Conservation (phyloP, 148 eudicot species). For the Rhododendron henanense region DNA sequence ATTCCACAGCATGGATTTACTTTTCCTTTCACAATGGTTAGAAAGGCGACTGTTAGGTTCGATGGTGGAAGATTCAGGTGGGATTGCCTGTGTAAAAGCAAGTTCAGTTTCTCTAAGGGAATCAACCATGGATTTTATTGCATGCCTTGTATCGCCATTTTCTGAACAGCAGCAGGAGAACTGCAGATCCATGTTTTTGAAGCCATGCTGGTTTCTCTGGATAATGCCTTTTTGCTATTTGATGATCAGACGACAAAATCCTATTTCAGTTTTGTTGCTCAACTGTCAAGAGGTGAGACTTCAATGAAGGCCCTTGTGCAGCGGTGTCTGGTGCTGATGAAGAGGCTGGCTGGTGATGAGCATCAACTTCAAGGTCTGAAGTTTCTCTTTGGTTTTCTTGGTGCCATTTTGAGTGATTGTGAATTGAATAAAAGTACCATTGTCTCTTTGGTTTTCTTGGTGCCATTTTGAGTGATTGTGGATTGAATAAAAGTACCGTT, state of each 20-base stretch:
- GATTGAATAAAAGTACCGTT: slow-evolving; percentile 35
- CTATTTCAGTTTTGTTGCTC: slow-evolving; percentile 61
- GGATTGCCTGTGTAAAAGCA: slow-evolving; percentile 40
- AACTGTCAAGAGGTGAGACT: slow-evolving; percentile 67
- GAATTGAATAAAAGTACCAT: no score
- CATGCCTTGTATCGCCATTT: slow-evolving; percentile 50
- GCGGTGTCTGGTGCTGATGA: slow-evolving; percentile 59
- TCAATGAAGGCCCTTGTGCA: slow-evolving; percentile 67
- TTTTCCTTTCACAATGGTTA: slow-evolving; percentile 72
- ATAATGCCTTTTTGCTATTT: slow-evolving; percentile 60
- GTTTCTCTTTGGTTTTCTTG: no score
- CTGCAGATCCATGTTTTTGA: slow-evolving; percentile 63
- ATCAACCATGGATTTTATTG: slow-evolving; percentile 71
- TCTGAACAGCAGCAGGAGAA: slow-evolving; percentile 49
- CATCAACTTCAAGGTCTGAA: slow-evolving; percentile 78
- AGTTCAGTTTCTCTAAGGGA: slow-evolving; percentile 70
- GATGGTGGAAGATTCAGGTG: slow-evolving; percentile 40
- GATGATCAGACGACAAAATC: slow-evolving; percentile 71
- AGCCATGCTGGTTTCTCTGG: slow-evolving; percentile 64
- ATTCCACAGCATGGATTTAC: slow-evolving; percentile 60
- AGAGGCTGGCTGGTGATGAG: slow-evolving; percentile 75
- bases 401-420: no score
- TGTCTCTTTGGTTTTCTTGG: slow-evolving; percentile 70
- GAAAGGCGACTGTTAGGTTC: slow-evolving; percentile 75
- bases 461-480: slow-evolving; percentile 58